Evolutionary conservation across 331 rosid genomes (phyloP), one percentile per base, ranked within the genome.

Genomic region (Quercus lobata): DNA sequence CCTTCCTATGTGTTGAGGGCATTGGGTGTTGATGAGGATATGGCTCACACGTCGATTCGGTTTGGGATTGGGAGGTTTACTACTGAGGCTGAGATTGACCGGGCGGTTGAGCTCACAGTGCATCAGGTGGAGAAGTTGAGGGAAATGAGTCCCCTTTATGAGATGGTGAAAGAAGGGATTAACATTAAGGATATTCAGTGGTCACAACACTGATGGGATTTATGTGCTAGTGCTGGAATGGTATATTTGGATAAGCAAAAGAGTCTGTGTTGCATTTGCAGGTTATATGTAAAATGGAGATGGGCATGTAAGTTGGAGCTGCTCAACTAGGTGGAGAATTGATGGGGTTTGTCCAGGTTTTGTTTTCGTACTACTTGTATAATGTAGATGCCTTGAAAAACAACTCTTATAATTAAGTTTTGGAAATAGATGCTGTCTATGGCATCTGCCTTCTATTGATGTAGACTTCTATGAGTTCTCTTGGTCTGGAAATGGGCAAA

Each of bases 141-240:
- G 85, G 97, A 91, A 27, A 90, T 95, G 99, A 93, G 99, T 71
- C 99, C 99, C 5, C 98, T 95, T 73, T 95, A 93, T 89, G 97
- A 95, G 66, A 93, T 95, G 97, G 96, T 92, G 57, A 90, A 91
- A 89, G 98, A 90, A 71, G 98, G 97, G 69, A 93, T 91, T 75
- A 87, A 95, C 76, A 81, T 93, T 65, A 90, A 91, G 92, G 89
- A 90, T 0, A 95, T 95, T 52, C 93, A 93, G 76, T 95, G 97
- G 99, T 72, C 97, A 1, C 99, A 95, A 72, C 99, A 93, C 87
- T 95, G 79, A 89, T 72, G 11, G 5, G 17, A 49, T 49, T 41
- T 41, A 41, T 41, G 1, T 5, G 17, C 17, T 29, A 18, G 27
- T 32, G 27, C 72, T 30, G 3, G 17, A 2, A 8, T 19, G 25